These are phyloP conservation scores for Phytophthora pseudosyringae DNA, from an alignment of 352 stramenopile genomes.

Conservation along the genomic window DNA sequence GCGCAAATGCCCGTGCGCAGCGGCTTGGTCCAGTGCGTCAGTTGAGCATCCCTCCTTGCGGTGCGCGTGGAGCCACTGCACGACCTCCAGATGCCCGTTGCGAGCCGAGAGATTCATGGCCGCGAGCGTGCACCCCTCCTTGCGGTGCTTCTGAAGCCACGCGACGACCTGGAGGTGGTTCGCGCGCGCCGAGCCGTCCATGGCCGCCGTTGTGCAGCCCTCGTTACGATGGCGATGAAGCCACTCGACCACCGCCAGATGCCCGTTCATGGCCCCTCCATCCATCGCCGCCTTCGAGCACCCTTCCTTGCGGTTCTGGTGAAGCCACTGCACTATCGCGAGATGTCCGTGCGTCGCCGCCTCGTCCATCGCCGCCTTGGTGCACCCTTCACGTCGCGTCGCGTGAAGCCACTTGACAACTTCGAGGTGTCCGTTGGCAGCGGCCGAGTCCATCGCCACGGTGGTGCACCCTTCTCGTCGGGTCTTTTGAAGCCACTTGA, in stretches of 20 bases:
- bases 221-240: slow-evolving; percentile 36
- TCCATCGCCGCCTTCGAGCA: slow-evolving; percentile 40
- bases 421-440: slow-evolving; percentile 33
- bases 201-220: slow-evolving; percentile 40
- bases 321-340: slow-evolving; percentile 34
- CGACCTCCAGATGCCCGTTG: slow-evolving; percentile 36
- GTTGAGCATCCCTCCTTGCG: slow-evolving; percentile 34
- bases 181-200: slow-evolving; percentile 32
- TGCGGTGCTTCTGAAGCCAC: slow-evolving; percentile 42
- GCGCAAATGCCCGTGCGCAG: slow-evolving; percentile 34
- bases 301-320: slow-evolving; percentile 32
- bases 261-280: slow-evolving; percentile 33
- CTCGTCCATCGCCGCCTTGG: slow-evolving; percentile 41
- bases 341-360: slow-evolving; percentile 35
- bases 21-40: slow-evolving; percentile 41
- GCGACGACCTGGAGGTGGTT: slow-evolving; percentile 38
- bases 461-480: slow-evolving; percentile 40
- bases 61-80: slow-evolving; percentile 37
- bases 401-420: slow-evolving; percentile 40
- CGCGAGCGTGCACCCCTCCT: slow-evolving; percentile 29
- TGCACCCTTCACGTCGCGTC: slow-evolving; percentile 38
- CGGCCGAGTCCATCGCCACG: slow-evolving; percentile 37
- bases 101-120: slow-evolving; percentile 42
- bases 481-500: slow-evolving; percentile 38
- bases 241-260: slow-evolving; percentile 37